Percentiles rank a stretch among this genome's conserved stretches.
Evolutionary conservation across 805 yeast genomes (phyloP).

Genomic region (Candida bentonensis): DNA sequence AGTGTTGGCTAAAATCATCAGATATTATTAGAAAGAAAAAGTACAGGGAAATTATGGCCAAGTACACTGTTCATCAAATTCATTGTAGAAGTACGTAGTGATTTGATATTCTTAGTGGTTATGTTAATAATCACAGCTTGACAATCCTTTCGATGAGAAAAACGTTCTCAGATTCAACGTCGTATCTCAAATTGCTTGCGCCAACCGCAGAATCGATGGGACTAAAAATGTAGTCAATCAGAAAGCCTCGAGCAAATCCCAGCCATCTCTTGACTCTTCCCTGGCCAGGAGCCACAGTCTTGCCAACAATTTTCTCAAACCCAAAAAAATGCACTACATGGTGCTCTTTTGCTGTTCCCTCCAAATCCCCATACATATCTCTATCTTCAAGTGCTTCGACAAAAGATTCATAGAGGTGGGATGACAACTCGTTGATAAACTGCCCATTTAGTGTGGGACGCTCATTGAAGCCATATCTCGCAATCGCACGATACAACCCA

Average conservation of each 20-base stretch:
- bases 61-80: neutral
- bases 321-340: conserved; percentile 7
- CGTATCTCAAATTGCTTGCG: neutral
- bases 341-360: neutral
- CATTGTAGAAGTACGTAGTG: neutral
- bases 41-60: no score
- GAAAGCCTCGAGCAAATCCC: conserved; percentile 1
- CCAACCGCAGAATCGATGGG: conserved; percentile 6
- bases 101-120: neutral
- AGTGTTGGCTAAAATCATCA: no score
- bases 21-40: no score
- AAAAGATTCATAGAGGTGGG: conserved; percentile 1
- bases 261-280: neutral
- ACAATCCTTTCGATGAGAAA: neutral
- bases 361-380: neutral
- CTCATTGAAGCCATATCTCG: conserved; percentile 34
- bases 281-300: conserved; percentile 1
- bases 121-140: neutral
- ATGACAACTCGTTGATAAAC: conserved; percentile 2
- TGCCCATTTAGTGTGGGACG: conserved; percentile 3
- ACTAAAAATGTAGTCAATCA: conserved; percentile 5
- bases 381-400: neutral
- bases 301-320: conserved; percentile 3
- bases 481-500: conserved; percentile 35
- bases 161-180: neutral